Base-by-base conservation (phyloP, 257 asterid species). In the Jacaranda copaia region DNA sequence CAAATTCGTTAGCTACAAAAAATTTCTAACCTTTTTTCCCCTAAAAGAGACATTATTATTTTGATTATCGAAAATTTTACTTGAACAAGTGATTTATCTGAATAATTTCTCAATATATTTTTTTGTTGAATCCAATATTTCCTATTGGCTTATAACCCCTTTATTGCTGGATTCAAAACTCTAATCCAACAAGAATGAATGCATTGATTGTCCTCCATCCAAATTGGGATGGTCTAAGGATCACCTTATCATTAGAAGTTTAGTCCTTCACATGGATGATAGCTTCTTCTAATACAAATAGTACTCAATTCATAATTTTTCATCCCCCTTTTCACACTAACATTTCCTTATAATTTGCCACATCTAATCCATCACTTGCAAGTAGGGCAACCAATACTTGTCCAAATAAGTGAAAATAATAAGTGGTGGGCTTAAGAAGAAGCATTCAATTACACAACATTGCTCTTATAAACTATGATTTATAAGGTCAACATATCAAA, bases 201-300 rank as follows among this genome's bases (percentile, higher is more conserved):
- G 39, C 4, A 32, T 59, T 2, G 65, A 32, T 59, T 9, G n/a
- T 59, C 65, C 65, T 60, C 42, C 66, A 5, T 32, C 5, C 8
- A 60, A 25, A 60, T 60, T 60, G 66, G 66, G 66, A 60, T 60
- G 42, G 42, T 20, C 65, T 58, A 9, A 58, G 10, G 40, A 16
- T 15, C 61, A 4, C 61, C 35, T 56, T 57, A 18, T 57, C 63
- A 57, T 57, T 5, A 19, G 3, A 57, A 5, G 3, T 6, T 53
- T 53, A 53, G 63, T 8, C 63, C 18, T 55, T 6, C 61, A 5
- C 61, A 55, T 0, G 16, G 5, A 55, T 55, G 11, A n/a, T 55
- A n/a, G 32, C 61, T 55, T 55, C 8, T 57, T 20, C 8, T 52
- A 14, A 52, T 57, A 6, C 35, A 18, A 53, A 5, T n/a, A 6